Base-by-base conservation (phyloP, 805 yeast species). In the Sungouiella thailandica region DNA sequence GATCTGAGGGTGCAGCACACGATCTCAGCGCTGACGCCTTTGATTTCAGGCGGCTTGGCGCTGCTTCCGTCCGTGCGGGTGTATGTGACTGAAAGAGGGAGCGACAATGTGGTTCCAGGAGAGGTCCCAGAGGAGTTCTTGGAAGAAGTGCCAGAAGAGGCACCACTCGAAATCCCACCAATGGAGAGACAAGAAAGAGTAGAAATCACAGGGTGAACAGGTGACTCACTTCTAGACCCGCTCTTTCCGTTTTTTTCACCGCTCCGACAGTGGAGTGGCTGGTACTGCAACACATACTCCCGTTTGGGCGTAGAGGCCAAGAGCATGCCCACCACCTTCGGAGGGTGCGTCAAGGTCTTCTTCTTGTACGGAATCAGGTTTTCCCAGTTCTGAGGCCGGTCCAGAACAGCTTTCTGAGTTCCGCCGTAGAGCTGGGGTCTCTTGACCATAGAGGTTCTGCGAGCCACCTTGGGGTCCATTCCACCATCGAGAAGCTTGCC, bases 1-100 rank as follows among this genome's bases (percentile, higher is more conserved):
- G 70, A 58, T 27, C 53, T 45, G 12, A 57, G 39, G 3, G 49
- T 44, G 29, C 49, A 42, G 5, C 35, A 29, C 17, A 39, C 43
- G 9, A 46, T 22, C 23, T 44, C 41, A 4, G 47, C 49, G 11
- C 36, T 20, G 13, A 46, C 20, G 13, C 37, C 37, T 12, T 34
- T 37, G 25, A 44, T 35, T 17, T 44, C 49, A 3, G 50, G 50
- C 6, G 47, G 47, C 11, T 32, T 26, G 14, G 24, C 23, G 19
- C 17, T 26, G 19, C 17, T 10, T n/a, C n/a, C n/a, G 29, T 38
- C 45, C 4, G 31, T 29, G 28, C 32, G 23, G 13, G 18, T 4
- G 20, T 32, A 40, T 24, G 37, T 35, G 24, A 45, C 34, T 12
- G 30, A 20, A 3, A 45, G 23, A 19, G 31, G 31, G 12, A 36